Evolutionary conservation across 805 yeast genomes (phyloP).

Genomic region (Yarrowia porcina): DNA sequence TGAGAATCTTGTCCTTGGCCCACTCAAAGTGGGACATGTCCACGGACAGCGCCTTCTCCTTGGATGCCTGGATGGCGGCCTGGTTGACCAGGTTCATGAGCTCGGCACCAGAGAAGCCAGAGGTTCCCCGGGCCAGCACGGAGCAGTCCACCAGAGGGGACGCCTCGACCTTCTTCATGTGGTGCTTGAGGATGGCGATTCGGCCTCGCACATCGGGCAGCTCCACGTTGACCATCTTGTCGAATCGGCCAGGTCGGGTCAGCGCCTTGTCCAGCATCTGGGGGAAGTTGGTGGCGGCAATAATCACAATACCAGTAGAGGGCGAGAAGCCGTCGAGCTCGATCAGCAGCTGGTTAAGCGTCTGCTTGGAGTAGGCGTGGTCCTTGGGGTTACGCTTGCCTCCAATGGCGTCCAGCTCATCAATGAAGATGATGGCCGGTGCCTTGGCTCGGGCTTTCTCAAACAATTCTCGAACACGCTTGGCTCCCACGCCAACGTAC

Average conservation of each 20-base stretch:
- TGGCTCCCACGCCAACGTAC: conserved; percentile 99
- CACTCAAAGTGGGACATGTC: conserved; percentile 92
- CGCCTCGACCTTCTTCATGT: conserved; percentile 85
- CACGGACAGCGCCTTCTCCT: conserved; percentile 83
- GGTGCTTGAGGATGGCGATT: conserved; percentile 84
- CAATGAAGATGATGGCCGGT: conserved; percentile 96
- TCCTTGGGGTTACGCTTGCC: conserved; percentile 96
- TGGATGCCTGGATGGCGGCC: conserved; percentile 97
- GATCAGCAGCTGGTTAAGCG: conserved; percentile 90
- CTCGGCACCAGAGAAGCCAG: conserved; percentile 98
- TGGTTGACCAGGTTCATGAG: conserved; percentile 92
- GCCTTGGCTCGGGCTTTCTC: conserved; percentile 90
- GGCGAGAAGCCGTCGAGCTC: conserved; percentile 93
- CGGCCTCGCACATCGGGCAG: conserved; percentile 98
- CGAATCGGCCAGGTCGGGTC: conserved; percentile 98
- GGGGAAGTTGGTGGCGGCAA: conserved; percentile 98
- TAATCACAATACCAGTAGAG: conserved; percentile 86
- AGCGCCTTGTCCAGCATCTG: conserved; percentile 94
- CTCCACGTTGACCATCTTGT: conserved; percentile 90
- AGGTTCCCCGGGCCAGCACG: conserved; percentile 92
- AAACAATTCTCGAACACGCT: conserved; percentile 91
- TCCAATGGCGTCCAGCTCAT: conserved; percentile 98
- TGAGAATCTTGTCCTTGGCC: conserved; percentile 97
- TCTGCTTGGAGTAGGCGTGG: conserved; percentile 97
- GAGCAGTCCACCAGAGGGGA: conserved; percentile 83